Conservation (phyloP, 768 basidiomycete genomes). For the Steccherinum ochraceum region DNA sequence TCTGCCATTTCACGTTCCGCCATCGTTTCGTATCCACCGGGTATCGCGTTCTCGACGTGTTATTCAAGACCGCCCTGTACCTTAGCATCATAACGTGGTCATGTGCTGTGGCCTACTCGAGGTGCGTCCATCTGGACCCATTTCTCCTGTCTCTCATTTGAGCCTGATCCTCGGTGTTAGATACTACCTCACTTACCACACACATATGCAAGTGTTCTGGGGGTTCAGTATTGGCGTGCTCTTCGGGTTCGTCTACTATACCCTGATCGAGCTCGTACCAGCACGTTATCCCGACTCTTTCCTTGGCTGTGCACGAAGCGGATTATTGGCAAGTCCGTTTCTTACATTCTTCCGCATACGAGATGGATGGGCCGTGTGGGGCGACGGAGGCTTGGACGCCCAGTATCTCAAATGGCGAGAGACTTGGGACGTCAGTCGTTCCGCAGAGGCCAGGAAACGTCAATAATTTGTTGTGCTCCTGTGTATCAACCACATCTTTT, state of each 20-base stretch:
- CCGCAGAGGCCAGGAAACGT: neutral
- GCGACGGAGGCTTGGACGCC: conserved; percentile 67
- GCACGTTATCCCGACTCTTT: conserved; percentile 42
- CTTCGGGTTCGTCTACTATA: conserved; percentile 51
- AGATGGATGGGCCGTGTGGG: conserved; percentile 80
- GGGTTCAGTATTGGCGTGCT: conserved; percentile 58
- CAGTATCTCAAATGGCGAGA: conserved; percentile 67
- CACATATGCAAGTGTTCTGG: conserved; percentile 66
- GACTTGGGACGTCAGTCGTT: conserved; percentile 39
- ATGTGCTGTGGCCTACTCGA: conserved; percentile 67
- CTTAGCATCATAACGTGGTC: conserved; percentile 49
- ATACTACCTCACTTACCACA: conserved; percentile 69
- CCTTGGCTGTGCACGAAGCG: conserved; percentile 42
- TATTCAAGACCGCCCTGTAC: conserved; percentile 44
- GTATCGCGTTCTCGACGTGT: conserved; percentile 39
- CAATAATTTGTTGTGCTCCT: too few species aligned
- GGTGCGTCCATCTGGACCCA: conserved; percentile 35
- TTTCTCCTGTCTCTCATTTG: neutral
- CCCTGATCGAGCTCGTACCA: conserved; percentile 54
- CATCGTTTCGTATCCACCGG: conserved; percentile 61
- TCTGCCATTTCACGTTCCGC: conserved; percentile 65
- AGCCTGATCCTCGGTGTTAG: conserved; percentile 28
- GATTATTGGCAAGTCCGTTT: conserved; percentile 50
- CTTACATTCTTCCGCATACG: conserved; percentile 63
- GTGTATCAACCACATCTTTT: too few species aligned